Percentiles rank a stretch among this genome's conserved stretches.
Evolutionary conservation across 805 yeast genomes (phyloP).

Genomic region (Zygosaccharomyces gambellarensis): DNA sequence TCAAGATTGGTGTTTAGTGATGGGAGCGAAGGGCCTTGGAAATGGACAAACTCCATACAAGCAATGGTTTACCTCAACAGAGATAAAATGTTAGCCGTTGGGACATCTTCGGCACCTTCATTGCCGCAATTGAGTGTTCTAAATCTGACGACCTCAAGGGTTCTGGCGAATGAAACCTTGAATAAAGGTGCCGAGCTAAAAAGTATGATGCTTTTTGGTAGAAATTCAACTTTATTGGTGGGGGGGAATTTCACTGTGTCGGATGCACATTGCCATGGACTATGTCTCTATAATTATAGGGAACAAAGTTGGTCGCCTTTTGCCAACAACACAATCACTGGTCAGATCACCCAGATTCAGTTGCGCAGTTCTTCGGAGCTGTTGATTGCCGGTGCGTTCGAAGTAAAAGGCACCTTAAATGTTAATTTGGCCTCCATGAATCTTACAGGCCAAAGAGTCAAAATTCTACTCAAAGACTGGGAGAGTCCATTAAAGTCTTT

Average conservation of each 20-base stretch:
- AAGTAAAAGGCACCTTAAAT: conserved; percentile 27
- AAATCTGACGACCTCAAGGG: conserved; percentile 44
- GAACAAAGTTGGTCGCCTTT: conserved; percentile 50
- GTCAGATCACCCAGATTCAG: conserved; percentile 51
- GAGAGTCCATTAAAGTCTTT: conserved; percentile 16
- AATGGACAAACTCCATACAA: conserved; percentile 21
- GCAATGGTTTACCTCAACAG: conserved; percentile 27
- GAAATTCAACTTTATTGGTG: conserved; percentile 42
- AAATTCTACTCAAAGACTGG: conserved; percentile 13
- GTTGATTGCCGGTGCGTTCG: conserved; percentile 52
- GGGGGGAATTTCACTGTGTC: conserved; percentile 73
- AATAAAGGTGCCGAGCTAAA: conserved; percentile 39
- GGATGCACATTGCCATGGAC: conserved; percentile 48
- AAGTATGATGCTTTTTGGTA: conserved; percentile 40
- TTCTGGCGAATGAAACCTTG: conserved; percentile 36
- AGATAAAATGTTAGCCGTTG: conserved; percentile 23
- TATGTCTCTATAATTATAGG: conserved; percentile 61
- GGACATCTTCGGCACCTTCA: conserved; percentile 12
- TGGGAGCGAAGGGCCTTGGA: conserved; percentile 8
- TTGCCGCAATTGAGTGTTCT: conserved; percentile 19
- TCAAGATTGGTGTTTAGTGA: conserved; percentile 9
- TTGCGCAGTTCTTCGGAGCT: conserved; percentile 40
- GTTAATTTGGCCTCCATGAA: conserved; percentile 42
- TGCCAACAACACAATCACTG: conserved; percentile 38
- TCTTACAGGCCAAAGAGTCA: conserved; percentile 11